These are phyloP conservation scores for Boletus tylopilopsis DNA, from an alignment of 768 basidiomycete genomes.

Conservation along the genomic window DNA sequence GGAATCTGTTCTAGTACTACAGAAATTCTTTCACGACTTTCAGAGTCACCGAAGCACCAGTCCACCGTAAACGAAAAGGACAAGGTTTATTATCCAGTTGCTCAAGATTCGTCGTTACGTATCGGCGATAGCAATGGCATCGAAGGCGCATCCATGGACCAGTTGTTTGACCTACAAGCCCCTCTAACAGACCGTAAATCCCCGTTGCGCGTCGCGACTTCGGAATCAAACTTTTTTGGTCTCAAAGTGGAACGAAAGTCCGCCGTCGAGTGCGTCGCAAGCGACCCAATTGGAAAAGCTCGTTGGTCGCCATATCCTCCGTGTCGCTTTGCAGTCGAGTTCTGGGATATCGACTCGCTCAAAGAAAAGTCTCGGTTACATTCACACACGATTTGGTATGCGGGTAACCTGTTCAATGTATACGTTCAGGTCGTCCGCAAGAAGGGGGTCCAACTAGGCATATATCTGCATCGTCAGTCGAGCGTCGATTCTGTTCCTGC, in stretches of 20 bases:
- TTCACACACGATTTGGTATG: slow-evolving; percentile 87
- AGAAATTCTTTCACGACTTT: slow-evolving; percentile 42
- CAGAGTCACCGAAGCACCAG: slow-evolving; percentile 17
- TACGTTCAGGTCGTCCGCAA: slow-evolving; percentile 87
- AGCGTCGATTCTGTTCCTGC: slow-evolving; percentile 75
- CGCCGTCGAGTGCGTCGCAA: slow-evolving; percentile 39
- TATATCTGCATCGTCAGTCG: slow-evolving; percentile 86
- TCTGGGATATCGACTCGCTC: slow-evolving; percentile 79
- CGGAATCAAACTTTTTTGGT: slow-evolving; percentile 64
- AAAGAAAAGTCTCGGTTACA: slow-evolving; percentile 83
- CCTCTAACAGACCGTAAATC: slow-evolving; percentile 21
- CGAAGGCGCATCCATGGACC: slow-evolving; percentile 61
- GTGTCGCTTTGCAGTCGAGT: slow-evolving; percentile 83
- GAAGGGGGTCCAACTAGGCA: slow-evolving; percentile 77
- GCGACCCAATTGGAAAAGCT: slow-evolving; percentile 40
- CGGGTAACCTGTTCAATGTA: slow-evolving; percentile 82
- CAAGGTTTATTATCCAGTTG: slow-evolving; percentile 59
- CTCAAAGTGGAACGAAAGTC: slow-evolving; percentile 45
- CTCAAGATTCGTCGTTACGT: slow-evolving; percentile 64
- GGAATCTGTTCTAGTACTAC: slow-evolving; percentile 55
- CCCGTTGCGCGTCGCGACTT: slow-evolving; percentile 26
- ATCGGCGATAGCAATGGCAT: slow-evolving; percentile 65
- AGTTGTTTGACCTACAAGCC: slow-evolving; percentile 50
- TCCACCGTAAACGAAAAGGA: slow-evolving; percentile 19
- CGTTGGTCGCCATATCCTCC: slow-evolving; percentile 76